Evolutionary conservation across 495 filamentous ascomycete species (phyloP).

Genomic region (Chaetomidium leptoderma): DNA sequence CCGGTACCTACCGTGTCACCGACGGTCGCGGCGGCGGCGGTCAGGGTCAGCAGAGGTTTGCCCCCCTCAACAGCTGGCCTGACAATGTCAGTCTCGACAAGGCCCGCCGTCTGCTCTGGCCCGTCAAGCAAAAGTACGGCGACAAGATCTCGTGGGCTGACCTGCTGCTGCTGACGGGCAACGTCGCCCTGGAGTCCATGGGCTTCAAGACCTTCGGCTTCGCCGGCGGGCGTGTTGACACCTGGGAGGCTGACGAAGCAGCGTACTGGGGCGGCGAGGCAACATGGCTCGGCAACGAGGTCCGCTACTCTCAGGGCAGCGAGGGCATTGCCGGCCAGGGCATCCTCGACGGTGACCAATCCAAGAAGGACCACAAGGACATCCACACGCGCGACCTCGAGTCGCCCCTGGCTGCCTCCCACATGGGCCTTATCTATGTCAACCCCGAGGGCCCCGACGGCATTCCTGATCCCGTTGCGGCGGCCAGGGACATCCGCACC

Average conservation of each 20-base stretch:
- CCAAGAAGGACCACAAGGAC: constrained; percentile 43
- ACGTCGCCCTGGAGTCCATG: constrained; percentile 72
- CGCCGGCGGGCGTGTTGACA: constrained; percentile 62
- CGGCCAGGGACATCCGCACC: constrained; percentile 62
- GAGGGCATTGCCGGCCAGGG: constrained; percentile 42
- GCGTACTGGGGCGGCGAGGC: constrained; percentile 69
- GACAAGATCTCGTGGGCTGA: constrained; percentile 77
- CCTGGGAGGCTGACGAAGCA: constrained; percentile 67
- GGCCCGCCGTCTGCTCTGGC: constrained; percentile 71
- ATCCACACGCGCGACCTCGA: constrained; percentile 60
- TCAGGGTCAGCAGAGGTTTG: constrained; percentile 67
- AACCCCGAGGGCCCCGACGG: constrained; percentile 73
- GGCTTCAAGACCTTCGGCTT: constrained; percentile 70
- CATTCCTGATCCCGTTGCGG: constrained; percentile 60
- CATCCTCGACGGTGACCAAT: constrained; percentile 45
- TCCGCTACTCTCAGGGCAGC: constrained; percentile 53
- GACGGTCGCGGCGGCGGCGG: constrained; percentile 71
- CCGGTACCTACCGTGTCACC: constrained; percentile 66
- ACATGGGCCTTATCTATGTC: constrained; percentile 75
- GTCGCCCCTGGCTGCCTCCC: constrained; percentile 57
- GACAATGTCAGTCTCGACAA: constrained; percentile 74
- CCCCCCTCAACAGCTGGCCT: constrained; percentile 75
- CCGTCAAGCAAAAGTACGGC: constrained; percentile 77
- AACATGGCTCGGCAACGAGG: constrained; percentile 67
- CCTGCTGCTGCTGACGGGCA: constrained; percentile 62